These are phyloP conservation scores for Scleroderma citrinum DNA, from an alignment of 768 basidiomycete species.

Conservation along the genomic window DNA sequence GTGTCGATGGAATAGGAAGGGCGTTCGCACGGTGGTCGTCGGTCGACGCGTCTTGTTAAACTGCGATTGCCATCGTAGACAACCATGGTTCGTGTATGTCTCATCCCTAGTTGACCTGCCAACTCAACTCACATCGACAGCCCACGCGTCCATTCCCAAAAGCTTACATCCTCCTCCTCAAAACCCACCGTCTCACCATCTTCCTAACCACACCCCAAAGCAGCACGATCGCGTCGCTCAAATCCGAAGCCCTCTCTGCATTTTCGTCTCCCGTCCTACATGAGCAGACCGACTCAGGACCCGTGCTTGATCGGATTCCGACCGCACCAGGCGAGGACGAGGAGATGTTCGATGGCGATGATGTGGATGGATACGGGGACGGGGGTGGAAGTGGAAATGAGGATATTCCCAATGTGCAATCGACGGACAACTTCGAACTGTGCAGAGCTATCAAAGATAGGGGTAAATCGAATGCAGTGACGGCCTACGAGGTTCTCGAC, in stretches of 20 bases:
- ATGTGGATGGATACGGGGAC: not conserved
- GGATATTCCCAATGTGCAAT: slow-evolving; percentile 31
- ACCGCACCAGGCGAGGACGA: slow-evolving; percentile 24
- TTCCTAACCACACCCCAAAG: slow-evolving; percentile 51
- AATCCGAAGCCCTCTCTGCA: slow-evolving; percentile 58
- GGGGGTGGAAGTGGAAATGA: slow-evolving; percentile 19
- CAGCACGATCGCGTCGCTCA: slow-evolving; percentile 51
- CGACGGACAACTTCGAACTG: slow-evolving; percentile 55
- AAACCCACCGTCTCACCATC: slow-evolving; percentile 67
- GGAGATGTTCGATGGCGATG: slow-evolving; percentile 13
- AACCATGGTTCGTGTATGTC: slow-evolving; percentile 1
- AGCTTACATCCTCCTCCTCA: slow-evolving; percentile 62
- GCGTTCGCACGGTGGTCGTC: slow-evolving; percentile 13
- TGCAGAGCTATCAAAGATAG: slow-evolving; percentile 49
- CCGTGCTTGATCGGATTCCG: slow-evolving; percentile 20
- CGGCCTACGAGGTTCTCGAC: slow-evolving; percentile 46
- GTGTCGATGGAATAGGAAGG: slow-evolving; percentile 15
- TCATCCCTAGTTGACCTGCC: not conserved
- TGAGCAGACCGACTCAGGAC: slow-evolving; percentile 16
- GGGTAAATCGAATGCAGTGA: slow-evolving; percentile 35
- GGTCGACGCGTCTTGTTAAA: too few relatives aligned
- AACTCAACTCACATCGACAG: slow-evolving; percentile 24
- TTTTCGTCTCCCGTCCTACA: slow-evolving; percentile 43
- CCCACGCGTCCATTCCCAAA: slow-evolving; percentile 53
- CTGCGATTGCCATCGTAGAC: not conserved